Evolutionary conservation across 495 filamentous ascomycete species (phyloP), one percentile per base, ranked within the genome.

Genomic region (Podospora pseudocomata): DNA sequence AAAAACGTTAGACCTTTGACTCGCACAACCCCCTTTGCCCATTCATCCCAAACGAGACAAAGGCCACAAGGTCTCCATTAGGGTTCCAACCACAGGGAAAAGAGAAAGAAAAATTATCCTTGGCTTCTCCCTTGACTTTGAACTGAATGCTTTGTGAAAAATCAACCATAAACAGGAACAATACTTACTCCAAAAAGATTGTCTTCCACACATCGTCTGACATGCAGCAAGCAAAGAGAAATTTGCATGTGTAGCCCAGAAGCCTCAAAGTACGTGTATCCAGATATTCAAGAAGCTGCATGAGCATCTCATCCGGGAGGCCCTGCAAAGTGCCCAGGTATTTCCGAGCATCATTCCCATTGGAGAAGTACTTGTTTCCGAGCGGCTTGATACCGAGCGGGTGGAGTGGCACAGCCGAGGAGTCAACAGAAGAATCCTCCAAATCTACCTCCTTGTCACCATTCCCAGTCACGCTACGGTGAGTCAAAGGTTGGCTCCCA

Each of bases 121-220:
- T 13, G 13, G 39, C 39, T 18, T 3, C 39, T 49, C 39, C 39
- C 55, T 58, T 58, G 62, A 19, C n/a, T 64, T 64, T 64, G 62
- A 54, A 19, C 11, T 26, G 34, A 54, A 39, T 19, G n/a, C 55
- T 58, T 58, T 58, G 55, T 58, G n/a, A 20, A 58, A 26, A 26
- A n/a, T 15, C 55, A 4, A 58, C n/a, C n/a, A 5, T 2, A 11
- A 60, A 55, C 44, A 64, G 71, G 73, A 67, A 72, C 11, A 55
- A 26, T 16, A 85, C 92, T 86, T 90, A 99, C 95, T 87, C 84
- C 70, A 96, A 83, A 72, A 93, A 96, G 11, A 97, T 78, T 23
- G 87, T 75, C 79, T 95, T 95, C 95, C 95, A 99, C 28, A 98
- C 76, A 68, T 99, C 95, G 67, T 98, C 95, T 39, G 86, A 86